Percentiles rank a stretch among this genome's conserved stretches.
phyloP scores from a whole-genome alignment of 2,329 filamentous ascomycete genomes.

The Fusarium setosum region DNA sequence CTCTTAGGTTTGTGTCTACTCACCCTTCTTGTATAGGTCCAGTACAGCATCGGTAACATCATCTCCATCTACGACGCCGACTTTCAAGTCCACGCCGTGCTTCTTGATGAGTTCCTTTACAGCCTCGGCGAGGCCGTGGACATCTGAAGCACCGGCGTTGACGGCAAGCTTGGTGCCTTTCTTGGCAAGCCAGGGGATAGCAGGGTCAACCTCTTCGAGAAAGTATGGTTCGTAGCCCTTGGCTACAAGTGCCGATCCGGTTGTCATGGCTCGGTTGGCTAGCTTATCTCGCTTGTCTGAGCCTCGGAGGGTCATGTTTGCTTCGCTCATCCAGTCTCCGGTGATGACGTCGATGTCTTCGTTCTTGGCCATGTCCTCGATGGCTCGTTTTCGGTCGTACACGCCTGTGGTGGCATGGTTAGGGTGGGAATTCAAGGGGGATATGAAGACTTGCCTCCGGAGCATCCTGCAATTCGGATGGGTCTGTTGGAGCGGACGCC shows the following conservation, averaged over 20 bases:
- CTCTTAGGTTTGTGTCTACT: no score
- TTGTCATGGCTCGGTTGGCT: constrained; percentile 38
- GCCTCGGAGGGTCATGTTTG: constrained; percentile 45
- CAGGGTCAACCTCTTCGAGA: constrained; percentile 46
- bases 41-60: constrained; percentile 45
- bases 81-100: constrained; percentile 45
- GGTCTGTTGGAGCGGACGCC: constrained; percentile 34
- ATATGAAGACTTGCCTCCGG: constrained; percentile 34
- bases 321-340: constrained; percentile 48
- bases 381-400: constrained; percentile 40
- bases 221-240: constrained; percentile 56
- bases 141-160: constrained; percentile 51
- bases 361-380: constrained; percentile 41
- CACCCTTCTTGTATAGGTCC: constrained; percentile 39
- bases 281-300: constrained; percentile 43
- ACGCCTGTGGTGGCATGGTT: not conserved
- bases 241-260: constrained; percentile 39
- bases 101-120: constrained; percentile 41
- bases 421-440: not conserved
- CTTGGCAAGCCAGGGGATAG: constrained; percentile 43
- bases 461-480: constrained; percentile 45
- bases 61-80: constrained; percentile 50
- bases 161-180: constrained; percentile 49
- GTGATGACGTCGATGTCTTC: constrained; percentile 45
- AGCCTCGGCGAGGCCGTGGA: constrained; percentile 34